Base-by-base conservation (phyloP, 2,329 filamentous ascomycete species). In the Atkinsonella hypoxylon region DNA sequence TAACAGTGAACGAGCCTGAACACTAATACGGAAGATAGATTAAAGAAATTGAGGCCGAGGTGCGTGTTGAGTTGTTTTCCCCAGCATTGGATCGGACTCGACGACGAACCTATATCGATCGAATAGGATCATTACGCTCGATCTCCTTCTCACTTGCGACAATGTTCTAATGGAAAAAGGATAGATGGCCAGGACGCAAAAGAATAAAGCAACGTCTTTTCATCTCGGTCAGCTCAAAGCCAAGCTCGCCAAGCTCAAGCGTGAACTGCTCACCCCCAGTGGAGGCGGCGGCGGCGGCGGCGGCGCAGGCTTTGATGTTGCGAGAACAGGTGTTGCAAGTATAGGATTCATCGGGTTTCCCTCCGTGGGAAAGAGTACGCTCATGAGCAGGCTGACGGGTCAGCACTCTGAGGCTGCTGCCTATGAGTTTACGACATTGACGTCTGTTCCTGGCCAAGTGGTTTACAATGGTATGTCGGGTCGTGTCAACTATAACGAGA, bases 371-470 rank as follows among this genome's bases (percentile, higher is more conserved):
- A 98, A 98, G 74, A 95, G 89, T 78, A 98, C 93, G 47, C 76
- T 98, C 61, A 96, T 98, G 90, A 95, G 84, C 66, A 82, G 76
- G 63, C 72, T 98, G 65, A 98, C 93, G 42, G 93, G 93, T 48
- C 91, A 96, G 70, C 91, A 98, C 67, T 97, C 91, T 2, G 93
- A 98, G 76, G 91, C 83, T 51, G 93, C 93, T 17, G 93, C 91
- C 48, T 98, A 98, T 71, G 93, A 98, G 67, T 98, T 98, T 74
- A 98, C 93, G 57, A 98, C 93, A 50, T 77, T 98, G 67, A 98
- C 93, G 36, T 96, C 91, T 44, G 93, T 98, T 46, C 93, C 93
- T 41, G 93, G 93, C 49, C 93, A 97, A 73, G 89, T 98, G 55
- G 73, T 85, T 60, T 97, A 97, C 72, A 97, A 98, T 64, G 93